These are phyloP conservation scores for Boletus austroedulis DNA, from an alignment of 1,284 basidiomycete species.

Conservation along the genomic window DNA sequence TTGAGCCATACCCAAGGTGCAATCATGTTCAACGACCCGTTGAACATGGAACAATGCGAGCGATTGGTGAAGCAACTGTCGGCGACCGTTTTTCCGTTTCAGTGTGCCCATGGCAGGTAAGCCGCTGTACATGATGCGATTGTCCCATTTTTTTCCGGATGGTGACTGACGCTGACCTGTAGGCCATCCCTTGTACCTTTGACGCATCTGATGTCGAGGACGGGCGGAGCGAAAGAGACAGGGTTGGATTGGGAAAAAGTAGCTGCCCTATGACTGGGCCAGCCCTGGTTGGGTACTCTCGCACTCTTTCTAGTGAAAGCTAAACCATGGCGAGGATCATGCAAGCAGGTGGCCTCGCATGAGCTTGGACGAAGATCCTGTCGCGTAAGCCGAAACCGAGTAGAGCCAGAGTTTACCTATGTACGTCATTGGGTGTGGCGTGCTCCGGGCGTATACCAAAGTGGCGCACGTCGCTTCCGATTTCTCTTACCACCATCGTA, in stretches of 20 bases:
- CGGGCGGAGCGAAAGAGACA: conserved; percentile 4
- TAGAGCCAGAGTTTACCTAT: conserved; percentile 13
- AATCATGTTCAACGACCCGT: conserved; percentile 92
- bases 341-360: not conserved
- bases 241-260: conserved; percentile 30
- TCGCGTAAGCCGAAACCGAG: conserved; percentile 38
- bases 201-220: conserved; percentile 27
- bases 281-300: not conserved
- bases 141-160: conserved; percentile 6
- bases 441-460: conserved; percentile 34
- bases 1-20: conserved; percentile 55
- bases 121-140: conserved; percentile 12
- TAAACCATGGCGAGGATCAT: not conserved
- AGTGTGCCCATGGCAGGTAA: conserved; percentile 90
- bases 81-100: conserved; percentile 79
- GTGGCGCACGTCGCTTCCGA: conserved; percentile 9
- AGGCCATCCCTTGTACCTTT: conserved; percentile 52
- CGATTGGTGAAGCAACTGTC: conserved; percentile 67
- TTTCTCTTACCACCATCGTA: conserved; percentile 10
- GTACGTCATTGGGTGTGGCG: conserved; percentile 38
- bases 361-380: conserved; percentile 6
- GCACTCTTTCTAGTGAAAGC: too few species aligned
- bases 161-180: not conserved
- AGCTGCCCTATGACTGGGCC: conserved; percentile 19
- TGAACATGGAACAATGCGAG: conserved; percentile 67